Percentiles rank a stretch among this genome's conserved stretches.
Conservation (phyloP, 1,284 basidiomycete genomes). For the Pascua sp. region DNA sequence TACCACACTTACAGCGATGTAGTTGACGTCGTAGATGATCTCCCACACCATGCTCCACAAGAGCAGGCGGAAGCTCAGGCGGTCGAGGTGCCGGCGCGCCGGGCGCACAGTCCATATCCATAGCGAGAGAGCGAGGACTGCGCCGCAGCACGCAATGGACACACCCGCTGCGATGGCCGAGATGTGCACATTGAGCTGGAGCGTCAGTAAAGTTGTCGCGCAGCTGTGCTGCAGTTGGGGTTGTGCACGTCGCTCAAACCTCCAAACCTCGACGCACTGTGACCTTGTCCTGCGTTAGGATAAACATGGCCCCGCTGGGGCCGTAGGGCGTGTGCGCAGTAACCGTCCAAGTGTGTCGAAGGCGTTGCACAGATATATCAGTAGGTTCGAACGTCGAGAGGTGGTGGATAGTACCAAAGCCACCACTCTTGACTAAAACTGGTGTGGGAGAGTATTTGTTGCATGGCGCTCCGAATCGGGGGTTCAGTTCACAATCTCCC, state of each 20-base stretch:
- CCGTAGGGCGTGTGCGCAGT: too few relatives aligned
- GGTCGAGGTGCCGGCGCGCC: conserved; percentile 27
- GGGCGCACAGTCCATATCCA: conserved; percentile 16
- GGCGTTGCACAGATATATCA: too few relatives aligned
- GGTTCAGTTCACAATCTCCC: too few relatives aligned
- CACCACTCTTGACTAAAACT: too few relatives aligned
- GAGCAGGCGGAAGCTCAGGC: conserved; percentile 36
- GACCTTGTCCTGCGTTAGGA: conserved; percentile 60
- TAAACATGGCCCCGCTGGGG: conserved; percentile 14
- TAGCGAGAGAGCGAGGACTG: conserved; percentile 13
- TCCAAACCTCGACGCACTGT: conserved; percentile 1
- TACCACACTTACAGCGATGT: conserved; percentile 23
- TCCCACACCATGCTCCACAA: conserved; percentile 33
- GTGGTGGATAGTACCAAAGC: too few relatives aligned
- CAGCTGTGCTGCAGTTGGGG: not conserved
- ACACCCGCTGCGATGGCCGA: conserved; percentile 17
- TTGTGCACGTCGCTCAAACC: not conserved
- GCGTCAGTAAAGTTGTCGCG: not conserved
- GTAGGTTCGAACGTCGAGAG: too few relatives aligned
- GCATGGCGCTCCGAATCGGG: too few relatives aligned
- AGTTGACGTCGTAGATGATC: conserved; percentile 30
- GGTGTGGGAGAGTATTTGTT: too few relatives aligned
- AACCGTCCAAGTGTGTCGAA: too few relatives aligned
- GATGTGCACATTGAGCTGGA: conserved; percentile 15
- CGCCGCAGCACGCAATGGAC: conserved; percentile 12